Evolutionary conservation across 495 filamentous ascomycete species (phyloP), one percentile per base, ranked within the genome.

Genomic region (Clohesyomyces aquaticus): DNA sequence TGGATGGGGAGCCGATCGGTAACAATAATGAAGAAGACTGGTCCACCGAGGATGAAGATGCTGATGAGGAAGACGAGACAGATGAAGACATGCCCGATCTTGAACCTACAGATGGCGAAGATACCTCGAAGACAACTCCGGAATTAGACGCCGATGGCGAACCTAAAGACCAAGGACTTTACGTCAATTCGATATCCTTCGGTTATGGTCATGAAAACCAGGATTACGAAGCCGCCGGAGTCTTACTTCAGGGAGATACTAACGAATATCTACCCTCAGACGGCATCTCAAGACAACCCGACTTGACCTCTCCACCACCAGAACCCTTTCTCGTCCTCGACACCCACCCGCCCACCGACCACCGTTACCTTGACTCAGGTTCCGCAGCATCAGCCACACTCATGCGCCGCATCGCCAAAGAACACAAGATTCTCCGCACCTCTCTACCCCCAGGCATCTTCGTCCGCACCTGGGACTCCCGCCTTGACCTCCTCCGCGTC

Each of bases 391-490:
- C 61, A 18, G 21, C 65, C 19, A 58, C 66, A 3, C 59, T 77
- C 28, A 75, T 79, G 46, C 79, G 81, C 27, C 79, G 82, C 2
- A 74, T 86, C 22, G 67, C 66, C 3, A 83, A 83, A 65, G 85
- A 87, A 63, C 80, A 84, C 68, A 73, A 76, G 26, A 87, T 88
- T 23, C 77, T 88, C 11, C 67, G 73, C 4, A 74, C 74, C 18
- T 82, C 85, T 1, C 71, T 87, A 1, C 85, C 84, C 0, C 69
- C 78, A 9, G 82, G 79, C 0, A 82, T 87, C 35, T 83, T 79
- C 63, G 81, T 85, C 11, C 76, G 85, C 19, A 80, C 83, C 4
- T 87, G 82, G 83, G 83, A 86, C 59, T 76, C 77, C 4, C 73
- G 82, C 29, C 76, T 87, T 22, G 83, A 87, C 65, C 75, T 87